Percentiles rank a stretch among this genome's conserved stretches.
Evolutionary conservation across 257 asterid genomes (phyloP).

Genomic region (Nicotiana noctiflora): DNA sequence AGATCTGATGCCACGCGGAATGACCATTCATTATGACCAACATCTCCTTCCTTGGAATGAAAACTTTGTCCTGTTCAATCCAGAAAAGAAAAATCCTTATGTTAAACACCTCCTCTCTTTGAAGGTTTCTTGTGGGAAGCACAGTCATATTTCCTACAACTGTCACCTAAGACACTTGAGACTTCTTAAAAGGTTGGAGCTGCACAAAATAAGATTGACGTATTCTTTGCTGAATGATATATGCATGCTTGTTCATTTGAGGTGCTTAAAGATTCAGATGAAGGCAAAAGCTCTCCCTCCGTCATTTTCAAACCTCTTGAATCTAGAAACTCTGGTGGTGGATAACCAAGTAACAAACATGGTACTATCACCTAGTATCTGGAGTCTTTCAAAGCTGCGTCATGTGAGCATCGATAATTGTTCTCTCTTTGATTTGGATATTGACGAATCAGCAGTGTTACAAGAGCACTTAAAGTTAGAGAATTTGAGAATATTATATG

Average conservation of each 20-base stretch:
- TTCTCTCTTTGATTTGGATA: not conserved
- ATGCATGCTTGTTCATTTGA: no score
- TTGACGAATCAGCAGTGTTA: not conserved
- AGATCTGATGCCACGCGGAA: not conserved
- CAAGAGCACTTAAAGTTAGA: no score
- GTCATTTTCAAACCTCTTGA: not conserved
- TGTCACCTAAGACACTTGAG: no score
- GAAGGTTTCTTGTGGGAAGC: no score
- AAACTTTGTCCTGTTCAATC: no score
- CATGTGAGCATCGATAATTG: not conserved
- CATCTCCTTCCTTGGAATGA: not conserved
- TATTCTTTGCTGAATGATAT: no score
- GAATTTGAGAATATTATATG: not conserved
- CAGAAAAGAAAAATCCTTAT: no score
- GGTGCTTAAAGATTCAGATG: no score
- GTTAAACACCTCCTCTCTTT: no score
- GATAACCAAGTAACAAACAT: not conserved
- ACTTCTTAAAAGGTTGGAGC: no score
- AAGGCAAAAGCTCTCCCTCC: not conserved
- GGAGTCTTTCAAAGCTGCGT: not conserved
- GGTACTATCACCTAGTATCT: not conserved
- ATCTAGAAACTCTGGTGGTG: not conserved
- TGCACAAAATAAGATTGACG: no score
- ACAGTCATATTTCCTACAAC: no score
- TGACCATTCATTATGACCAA: not conserved